A percentile compares a stretch with the other conserved stretches of the same genome.
phyloP scores from a whole-genome alignment of 2,329 filamentous ascomycete genomes.

The Magnaporthiopsis rhizophila region DNA sequence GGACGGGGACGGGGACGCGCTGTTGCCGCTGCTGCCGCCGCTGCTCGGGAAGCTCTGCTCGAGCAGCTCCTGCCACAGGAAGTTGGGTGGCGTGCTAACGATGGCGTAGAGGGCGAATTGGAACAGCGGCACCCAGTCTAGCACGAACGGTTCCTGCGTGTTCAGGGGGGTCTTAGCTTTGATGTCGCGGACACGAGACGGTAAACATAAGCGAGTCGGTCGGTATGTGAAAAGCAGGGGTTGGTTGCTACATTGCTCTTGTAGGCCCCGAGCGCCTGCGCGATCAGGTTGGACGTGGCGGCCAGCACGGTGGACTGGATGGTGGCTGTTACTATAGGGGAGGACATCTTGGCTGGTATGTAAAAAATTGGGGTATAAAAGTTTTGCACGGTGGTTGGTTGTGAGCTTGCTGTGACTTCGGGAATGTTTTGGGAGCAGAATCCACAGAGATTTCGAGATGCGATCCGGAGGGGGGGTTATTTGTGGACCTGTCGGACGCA shows the following conservation, averaged over 20 bases:
- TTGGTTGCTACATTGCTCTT: conserved; percentile 41
- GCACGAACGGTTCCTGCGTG: conserved; percentile 46
- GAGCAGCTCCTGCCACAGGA: conserved; percentile 75
- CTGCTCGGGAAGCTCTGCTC: conserved; percentile 65
- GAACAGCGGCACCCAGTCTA: conserved; percentile 61
- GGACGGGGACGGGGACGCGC: conserved; percentile 5
- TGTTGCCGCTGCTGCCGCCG: conserved; percentile 7
- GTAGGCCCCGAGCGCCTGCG: conserved; percentile 61
- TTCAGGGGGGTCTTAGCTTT: conserved; percentile 7
- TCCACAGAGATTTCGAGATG: too few relatives aligned
- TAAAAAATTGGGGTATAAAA: neutral
- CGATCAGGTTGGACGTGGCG: conserved; percentile 63
- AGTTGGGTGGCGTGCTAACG: conserved; percentile 73
- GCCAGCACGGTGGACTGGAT: conserved; percentile 59
- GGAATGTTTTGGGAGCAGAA: too few relatives aligned
- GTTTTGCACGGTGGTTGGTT: too few relatives aligned
- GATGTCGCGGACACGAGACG: neutral
- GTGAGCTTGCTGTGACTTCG: too few relatives aligned
- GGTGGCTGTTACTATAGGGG: conserved; percentile 51
- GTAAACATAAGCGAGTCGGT: neutral
- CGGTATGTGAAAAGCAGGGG: conserved; percentile 1
- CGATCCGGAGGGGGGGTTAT: too few relatives aligned
- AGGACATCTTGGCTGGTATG: conserved; percentile 4
- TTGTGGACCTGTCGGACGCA: too few relatives aligned
- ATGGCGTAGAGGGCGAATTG: conserved; percentile 71